Evolutionary conservation across 1,139 yeast species (phyloP).

Genomic region (Debaryomyces subglobosus): DNA sequence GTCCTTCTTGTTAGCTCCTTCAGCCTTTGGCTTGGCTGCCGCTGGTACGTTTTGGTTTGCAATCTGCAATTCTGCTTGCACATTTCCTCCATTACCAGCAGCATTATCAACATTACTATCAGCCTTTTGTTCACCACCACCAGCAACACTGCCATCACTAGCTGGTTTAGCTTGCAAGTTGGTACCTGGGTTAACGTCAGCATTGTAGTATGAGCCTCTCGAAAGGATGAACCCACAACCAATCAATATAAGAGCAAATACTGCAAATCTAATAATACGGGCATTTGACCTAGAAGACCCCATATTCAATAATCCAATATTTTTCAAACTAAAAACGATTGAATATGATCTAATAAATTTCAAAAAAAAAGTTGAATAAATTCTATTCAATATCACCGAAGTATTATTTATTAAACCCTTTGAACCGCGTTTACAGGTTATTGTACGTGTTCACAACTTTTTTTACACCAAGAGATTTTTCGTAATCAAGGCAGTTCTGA

Average conservation of each 20-base stretch:
- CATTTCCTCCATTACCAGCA: slow-evolving; percentile 13
- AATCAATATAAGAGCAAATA: slow-evolving; percentile 59
- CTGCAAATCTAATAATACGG: slow-evolving; percentile 60
- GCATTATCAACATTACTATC: slow-evolving; percentile 9
- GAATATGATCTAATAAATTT: not conserved
- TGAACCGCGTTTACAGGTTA: slow-evolving; percentile 4
- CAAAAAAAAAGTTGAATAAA: not conserved
- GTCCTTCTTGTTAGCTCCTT: slow-evolving; percentile 17
- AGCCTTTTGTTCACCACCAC: slow-evolving; percentile 12
- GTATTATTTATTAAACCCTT: slow-evolving; percentile 1
- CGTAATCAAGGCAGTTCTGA: not conserved
- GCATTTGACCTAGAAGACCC: slow-evolving; percentile 59
- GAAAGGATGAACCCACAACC: slow-evolving; percentile 63
- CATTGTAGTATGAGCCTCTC: slow-evolving; percentile 55
- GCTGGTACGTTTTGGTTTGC: slow-evolving; percentile 14
- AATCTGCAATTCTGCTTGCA: slow-evolving; percentile 10
- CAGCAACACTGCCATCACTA: slow-evolving; percentile 11
- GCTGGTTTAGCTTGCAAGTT: slow-evolving; percentile 13
- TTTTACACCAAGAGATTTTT: not conserved
- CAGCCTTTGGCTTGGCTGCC: slow-evolving; percentile 11
- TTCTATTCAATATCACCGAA: not conserved
- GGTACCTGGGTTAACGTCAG: slow-evolving; percentile 19
- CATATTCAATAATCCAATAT: slow-evolving; percentile 19
- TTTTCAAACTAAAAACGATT: not conserved
- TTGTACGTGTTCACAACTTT: slow-evolving; percentile 5